Base-by-base conservation (phyloP, 441 rosid genomes). In the Bocquillonia castaneifolia region DNA sequence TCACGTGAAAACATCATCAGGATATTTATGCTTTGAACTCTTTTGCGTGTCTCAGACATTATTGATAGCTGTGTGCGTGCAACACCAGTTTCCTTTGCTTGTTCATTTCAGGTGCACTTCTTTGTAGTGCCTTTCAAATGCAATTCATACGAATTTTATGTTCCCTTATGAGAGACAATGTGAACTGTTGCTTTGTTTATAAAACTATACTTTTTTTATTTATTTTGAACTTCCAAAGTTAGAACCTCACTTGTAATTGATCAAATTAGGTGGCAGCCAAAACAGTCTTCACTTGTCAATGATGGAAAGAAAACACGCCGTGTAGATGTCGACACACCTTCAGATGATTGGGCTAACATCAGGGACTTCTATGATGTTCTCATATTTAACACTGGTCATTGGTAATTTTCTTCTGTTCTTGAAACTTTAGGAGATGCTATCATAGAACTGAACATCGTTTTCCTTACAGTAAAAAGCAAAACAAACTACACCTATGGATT, bases 321-420 rank as follows among this genome's bases (percentile, higher is more conserved):
- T 51, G 91, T 94, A 55, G 97, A 94, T 82, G 96, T 92, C 63
- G 98, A 94, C 79, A 67, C 82, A 64, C 96, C 96, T 67, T 97
- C 98, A 18, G 81, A 73, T 74, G 96, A 92, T 72, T 94, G 99
- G 98, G 76, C 82, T 65, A 79, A 77, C 57, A 66, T 87, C 76
- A 77, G 81, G 59, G 76, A 75, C 80, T 88, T 89, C 72, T 93
- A 88, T 25, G 90, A 93, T 76, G 93, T 89, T 72, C 90, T 91
- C 68, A 55, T 94, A 55, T 88, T 90, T 39, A 94, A 92, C 66
- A 92, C 97, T 58, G 98, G 98, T 60, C 99, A 94, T 74, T 94
- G 99, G 99, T 94, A 87, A 72, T 58, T 59, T 51, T 36, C 51
- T 59, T 45, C 54, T 54, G 37, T 25, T 50, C 40, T 54, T 32